Base-by-base conservation (phyloP, 768 basidiomycete genomes). In the Termitomyces sp. region DNA sequence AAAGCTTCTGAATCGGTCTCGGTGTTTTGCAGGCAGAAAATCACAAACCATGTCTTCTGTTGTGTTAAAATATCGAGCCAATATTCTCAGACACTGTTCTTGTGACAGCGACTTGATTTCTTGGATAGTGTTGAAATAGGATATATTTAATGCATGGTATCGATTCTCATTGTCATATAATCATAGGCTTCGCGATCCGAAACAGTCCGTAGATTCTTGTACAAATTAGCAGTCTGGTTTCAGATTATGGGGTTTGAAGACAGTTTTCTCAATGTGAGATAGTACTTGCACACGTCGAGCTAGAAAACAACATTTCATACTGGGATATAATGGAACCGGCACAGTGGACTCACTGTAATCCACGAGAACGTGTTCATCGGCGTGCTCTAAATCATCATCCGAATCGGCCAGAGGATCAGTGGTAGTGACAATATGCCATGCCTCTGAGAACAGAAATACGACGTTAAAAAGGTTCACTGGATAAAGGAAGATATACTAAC, bases 391-490 rank as follows among this genome's bases (percentile, higher is more conserved):
- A 64, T 92, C 90, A 39, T 87, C 86, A 62, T 91, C 89, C 13
- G 89, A 90, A 71, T 89, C 87, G 13, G 71, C 74, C 16, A 90
- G 72, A 16, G 88, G 86, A 65, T 91, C 88, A 36, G 77, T 76
- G 27, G 79, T 81, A 39, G 77, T 77, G 29, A 84, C 78, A 32
- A 82, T 72, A 63, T 86, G 37, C 88, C 87, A 91, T 7, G 89
- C 88, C 57, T 91, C 90, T 92, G 37, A 27, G 5, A 18, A 72
- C 22, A 57, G 56, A 46, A 55, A 46, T 59, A 51, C 26, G 52
- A 46, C 42, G 53, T 59, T 47, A 47, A n/a, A 18, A 12, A 49
- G 29, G 22, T 27, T n/a, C 46, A 39, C 50, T 42, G 46, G 46
- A 63, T 26, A 57, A 56, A 12, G 31, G 10, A 49, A 49, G 34